Conservation (phyloP, 179 eudicot genomes). For the Amaranthus tricolor region DNA sequence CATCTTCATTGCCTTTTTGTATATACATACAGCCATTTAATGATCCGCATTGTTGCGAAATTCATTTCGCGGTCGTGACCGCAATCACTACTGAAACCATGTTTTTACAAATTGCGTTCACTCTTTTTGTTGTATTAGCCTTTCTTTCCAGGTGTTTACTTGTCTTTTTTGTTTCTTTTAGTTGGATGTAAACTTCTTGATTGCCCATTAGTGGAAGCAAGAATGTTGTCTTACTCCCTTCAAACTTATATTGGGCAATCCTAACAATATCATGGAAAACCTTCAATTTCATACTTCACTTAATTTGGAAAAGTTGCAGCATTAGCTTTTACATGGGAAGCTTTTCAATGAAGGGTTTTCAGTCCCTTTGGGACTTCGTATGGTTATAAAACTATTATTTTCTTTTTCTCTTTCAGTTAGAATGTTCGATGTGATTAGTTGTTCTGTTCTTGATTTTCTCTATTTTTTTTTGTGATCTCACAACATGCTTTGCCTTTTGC, state of each 20-base stretch:
- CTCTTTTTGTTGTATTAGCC: too few species aligned
- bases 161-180: too few species aligned
- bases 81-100: too few species aligned
- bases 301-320: conserved; percentile 9
- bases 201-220: conserved; percentile 14
- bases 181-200: not conserved
- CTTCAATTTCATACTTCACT: not conserved
- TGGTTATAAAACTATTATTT: conserved; percentile 30
- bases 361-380: conserved; percentile 27
- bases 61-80: too few species aligned
- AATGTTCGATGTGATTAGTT: not conserved
- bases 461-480: not conserved
- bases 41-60: too few species aligned
- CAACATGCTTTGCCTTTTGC: not conserved
- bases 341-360: conserved; percentile 21
- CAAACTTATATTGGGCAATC: not conserved
- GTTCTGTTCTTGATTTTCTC: not conserved
- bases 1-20: too few species aligned
- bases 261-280: conserved; percentile 14
- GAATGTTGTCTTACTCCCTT: not conserved
- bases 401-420: too few species aligned
- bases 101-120: too few species aligned
- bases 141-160: too few species aligned
- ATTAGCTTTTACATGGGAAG: conserved; percentile 8
- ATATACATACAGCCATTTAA: too few species aligned